Percentiles rank a stretch among this genome's conserved stretches.
Evolutionary conservation across 2,329 filamentous ascomycete genomes (phyloP).

Genomic region (Colletotrichum tofieldiae): DNA sequence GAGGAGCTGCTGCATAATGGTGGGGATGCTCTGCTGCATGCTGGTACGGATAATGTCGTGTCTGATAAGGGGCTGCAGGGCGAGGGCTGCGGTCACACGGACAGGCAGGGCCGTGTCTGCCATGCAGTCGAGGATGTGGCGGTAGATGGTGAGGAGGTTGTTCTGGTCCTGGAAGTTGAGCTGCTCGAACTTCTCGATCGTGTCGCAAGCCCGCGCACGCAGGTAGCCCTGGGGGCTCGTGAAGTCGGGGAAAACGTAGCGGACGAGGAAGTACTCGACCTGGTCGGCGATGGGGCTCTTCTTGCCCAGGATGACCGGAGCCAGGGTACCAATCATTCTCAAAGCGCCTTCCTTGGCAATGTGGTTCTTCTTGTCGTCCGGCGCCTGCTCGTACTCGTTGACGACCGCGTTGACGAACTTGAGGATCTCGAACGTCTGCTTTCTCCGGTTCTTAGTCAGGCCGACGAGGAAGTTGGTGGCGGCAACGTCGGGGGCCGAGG

Average conservation of each 20-base stretch:
- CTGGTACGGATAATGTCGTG: conserved; percentile 94
- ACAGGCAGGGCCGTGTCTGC: conserved; percentile 94
- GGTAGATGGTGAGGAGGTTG: conserved; percentile 96
- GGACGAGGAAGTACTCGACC: conserved; percentile 98
- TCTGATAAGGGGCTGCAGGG: conserved; percentile 93
- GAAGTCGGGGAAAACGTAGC: conserved; percentile 99
- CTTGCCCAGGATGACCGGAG: conserved; percentile 95
- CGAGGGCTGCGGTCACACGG: conserved; percentile 92
- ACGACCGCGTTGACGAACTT: conserved; percentile 97
- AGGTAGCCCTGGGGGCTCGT: conserved; percentile 92
- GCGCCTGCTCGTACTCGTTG: conserved; percentile 88
- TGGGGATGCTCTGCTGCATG: conserved; percentile 98
- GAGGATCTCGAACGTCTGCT: conserved; percentile 95
- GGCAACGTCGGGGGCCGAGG: conserved; percentile 93
- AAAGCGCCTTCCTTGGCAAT: conserved; percentile 96
- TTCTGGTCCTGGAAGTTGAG: conserved; percentile 97
- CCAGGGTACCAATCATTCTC: conserved; percentile 96
- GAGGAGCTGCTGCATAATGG: conserved; percentile 98
- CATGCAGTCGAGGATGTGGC: conserved; percentile 97
- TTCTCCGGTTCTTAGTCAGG: conserved; percentile 92
- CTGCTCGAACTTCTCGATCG: conserved; percentile 97
- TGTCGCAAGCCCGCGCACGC: conserved; percentile 94
- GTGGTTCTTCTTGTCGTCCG: conserved; percentile 92
- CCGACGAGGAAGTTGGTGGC: conserved; percentile 97
- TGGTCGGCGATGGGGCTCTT: conserved; percentile 98